These are phyloP conservation scores for Byssothecium circinans DNA, from an alignment of 2,329 filamentous ascomycete genomes.

Conservation along the genomic window DNA sequence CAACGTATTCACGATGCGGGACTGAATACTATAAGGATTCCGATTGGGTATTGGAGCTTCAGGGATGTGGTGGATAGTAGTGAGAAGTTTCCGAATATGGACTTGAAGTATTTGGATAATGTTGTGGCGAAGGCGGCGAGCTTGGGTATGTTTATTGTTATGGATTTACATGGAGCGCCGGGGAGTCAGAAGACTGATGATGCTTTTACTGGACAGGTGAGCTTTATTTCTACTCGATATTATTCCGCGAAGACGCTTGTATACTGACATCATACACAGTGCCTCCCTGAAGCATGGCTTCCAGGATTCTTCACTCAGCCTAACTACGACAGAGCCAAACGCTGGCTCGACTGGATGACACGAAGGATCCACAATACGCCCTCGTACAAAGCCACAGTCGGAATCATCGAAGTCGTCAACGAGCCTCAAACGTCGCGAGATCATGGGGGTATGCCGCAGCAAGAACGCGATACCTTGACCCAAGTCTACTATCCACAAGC, in stretches of 20 bases:
- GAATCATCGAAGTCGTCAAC: constrained; percentile 61
- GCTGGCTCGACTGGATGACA: constrained; percentile 60
- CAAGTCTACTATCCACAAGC: constrained; percentile 54
- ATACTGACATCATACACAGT: constrained; percentile 13
- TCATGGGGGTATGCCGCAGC: constrained; percentile 6
- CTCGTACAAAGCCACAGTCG: constrained; percentile 57
- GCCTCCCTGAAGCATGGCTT: constrained; percentile 7
- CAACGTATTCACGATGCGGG: constrained; percentile 52
- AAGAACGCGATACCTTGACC: constrained; percentile 30
- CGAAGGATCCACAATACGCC: constrained; percentile 53
- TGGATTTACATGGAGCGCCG: constrained; percentile 57
- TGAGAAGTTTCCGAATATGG: constrained; percentile 56
- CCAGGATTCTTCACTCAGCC: constrained; percentile 60
- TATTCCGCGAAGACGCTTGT: background rate
- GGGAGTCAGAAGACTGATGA: constrained; percentile 53
- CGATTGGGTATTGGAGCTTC: constrained; percentile 60
- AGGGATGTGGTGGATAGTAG: constrained; percentile 53
- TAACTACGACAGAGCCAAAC: constrained; percentile 58
- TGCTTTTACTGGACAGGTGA: constrained; percentile 52
- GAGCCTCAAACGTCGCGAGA: constrained; percentile 50
- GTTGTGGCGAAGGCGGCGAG: constrained; percentile 54
- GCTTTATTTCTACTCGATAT: constrained; percentile 1
- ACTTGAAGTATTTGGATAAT: constrained; percentile 50
- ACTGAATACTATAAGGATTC: constrained; percentile 58
- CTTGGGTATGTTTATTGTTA: constrained; percentile 56